These are phyloP conservation scores for Sugiyamaella marilandica DNA, from an alignment of 805 yeast genomes.

Conservation along the genomic window DNA sequence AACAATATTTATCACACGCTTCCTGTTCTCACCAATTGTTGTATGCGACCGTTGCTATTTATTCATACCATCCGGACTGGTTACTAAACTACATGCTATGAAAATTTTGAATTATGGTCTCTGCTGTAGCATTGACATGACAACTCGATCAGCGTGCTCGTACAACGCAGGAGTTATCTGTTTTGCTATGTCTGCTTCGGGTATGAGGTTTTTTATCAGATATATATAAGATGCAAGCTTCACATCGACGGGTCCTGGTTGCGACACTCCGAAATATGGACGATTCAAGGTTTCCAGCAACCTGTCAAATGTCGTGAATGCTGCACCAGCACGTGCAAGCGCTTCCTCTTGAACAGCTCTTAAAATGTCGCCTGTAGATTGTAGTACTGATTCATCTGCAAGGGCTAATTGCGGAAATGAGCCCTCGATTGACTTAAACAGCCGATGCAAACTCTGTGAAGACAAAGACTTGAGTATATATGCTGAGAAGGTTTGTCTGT, in stretches of 20 bases:
- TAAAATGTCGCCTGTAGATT: not conserved
- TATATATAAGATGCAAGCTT: constrained; percentile 22
- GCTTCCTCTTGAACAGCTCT: constrained; percentile 2
- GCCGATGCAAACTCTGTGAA: constrained; percentile 5
- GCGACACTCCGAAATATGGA: not conserved
- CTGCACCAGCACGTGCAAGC: constrained; percentile 13
- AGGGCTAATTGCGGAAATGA: constrained; percentile 14
- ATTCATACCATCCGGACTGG: not conserved
- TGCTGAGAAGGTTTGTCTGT: constrained; percentile 10
- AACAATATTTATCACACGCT: not conserved
- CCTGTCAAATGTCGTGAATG: constrained; percentile 7
- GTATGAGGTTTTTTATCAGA: constrained; percentile 6
- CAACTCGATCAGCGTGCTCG: constrained; percentile 17
- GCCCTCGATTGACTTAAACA: constrained; percentile 13
- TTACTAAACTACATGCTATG: not conserved
- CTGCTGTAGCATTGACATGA: not conserved
- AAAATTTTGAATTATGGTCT: no score
- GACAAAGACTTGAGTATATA: constrained; percentile 5
- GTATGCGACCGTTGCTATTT: not conserved
- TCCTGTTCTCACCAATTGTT: not conserved
- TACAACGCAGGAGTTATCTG: constrained; percentile 17
- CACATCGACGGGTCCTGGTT: constrained; percentile 19
- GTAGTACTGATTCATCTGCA: constrained; percentile 6
- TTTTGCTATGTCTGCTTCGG: constrained; percentile 20
- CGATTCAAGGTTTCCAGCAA: constrained; percentile 5